A percentile compares a stretch with the other conserved stretches of the same genome.
These are phyloP conservation scores for Amanita rubescens DNA, from an alignment of 768 basidiomycete genomes.

Conservation along the genomic window DNA sequence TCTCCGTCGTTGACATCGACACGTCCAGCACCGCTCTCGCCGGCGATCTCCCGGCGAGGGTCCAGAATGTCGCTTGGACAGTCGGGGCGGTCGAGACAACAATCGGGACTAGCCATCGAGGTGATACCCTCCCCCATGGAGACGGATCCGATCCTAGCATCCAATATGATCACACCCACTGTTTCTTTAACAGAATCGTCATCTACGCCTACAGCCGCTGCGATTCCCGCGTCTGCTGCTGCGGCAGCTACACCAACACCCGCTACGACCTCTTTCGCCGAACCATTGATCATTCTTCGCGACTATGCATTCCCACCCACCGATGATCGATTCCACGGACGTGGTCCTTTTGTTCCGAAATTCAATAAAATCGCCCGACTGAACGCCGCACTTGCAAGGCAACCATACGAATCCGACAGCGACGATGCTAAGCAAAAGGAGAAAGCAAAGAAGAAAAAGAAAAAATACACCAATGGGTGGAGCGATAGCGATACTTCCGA, in stretches of 20 bases:
- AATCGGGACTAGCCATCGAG: not conserved
- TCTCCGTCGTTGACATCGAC: not conserved
- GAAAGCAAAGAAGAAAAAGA: constrained; percentile 12
- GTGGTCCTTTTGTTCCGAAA: constrained; percentile 34
- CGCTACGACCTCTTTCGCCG: not conserved
- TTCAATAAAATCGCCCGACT: constrained; percentile 29
- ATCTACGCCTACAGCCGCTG: not conserved
- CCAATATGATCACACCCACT: too few species aligned
- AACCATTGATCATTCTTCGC: constrained; percentile 29
- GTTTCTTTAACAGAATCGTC: too few species aligned
- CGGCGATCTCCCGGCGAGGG: not conserved
- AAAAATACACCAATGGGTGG: constrained; percentile 11
- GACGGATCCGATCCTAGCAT: too few species aligned
- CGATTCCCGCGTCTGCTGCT: not conserved
- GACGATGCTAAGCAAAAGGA: not conserved
- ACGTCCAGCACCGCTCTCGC: not conserved
- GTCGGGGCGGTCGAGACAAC: not conserved
- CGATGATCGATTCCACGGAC: constrained; percentile 31
- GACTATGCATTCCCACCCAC: constrained; percentile 31
- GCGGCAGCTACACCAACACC: not conserved
- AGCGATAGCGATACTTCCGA: constrained; percentile 7
- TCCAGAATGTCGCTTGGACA: not conserved
- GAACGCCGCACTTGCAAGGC: constrained; percentile 21
- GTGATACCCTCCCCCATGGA: too few species aligned
- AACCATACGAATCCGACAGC: not conserved